Evolutionary conservation across 2,329 filamentous ascomycete genomes (phyloP).

Genomic region (Pezicula radicicola): DNA sequence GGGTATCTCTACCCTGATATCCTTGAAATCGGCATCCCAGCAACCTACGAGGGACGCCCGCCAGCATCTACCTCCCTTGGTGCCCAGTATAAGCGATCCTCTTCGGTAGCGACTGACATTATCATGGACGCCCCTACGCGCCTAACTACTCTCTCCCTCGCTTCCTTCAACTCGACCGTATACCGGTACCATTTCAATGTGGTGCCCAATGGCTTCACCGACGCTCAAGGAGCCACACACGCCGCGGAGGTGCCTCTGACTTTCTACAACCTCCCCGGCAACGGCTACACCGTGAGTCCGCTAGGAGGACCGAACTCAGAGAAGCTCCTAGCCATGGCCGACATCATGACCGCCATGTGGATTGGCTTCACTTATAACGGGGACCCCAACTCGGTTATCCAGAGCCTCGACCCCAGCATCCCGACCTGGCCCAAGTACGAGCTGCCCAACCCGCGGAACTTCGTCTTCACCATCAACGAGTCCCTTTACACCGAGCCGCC

Average conservation of each 20-base stretch:
- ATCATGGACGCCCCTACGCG: neutral
- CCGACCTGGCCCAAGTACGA: neutral
- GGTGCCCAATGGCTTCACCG: neutral
- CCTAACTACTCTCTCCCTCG: neutral
- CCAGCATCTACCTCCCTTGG: neutral
- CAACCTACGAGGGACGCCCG: neutral
- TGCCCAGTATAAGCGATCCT: neutral
- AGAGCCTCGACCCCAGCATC: neutral
- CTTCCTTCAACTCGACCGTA: neutral
- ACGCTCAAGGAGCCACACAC: neutral
- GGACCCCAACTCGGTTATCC: neutral
- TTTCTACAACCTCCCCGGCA: neutral
- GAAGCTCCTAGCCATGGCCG: neutral
- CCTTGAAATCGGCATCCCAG: neutral
- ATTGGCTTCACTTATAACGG: neutral
- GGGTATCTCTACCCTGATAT: neutral
- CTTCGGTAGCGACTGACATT: neutral
- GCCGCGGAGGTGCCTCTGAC: neutral
- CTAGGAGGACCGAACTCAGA: neutral
- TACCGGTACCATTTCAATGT: neutral
- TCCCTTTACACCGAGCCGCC: neutral
- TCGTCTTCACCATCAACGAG: neutral
- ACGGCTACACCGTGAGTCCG: neutral
- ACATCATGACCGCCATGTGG: neutral
- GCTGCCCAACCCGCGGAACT: neutral